Base-by-base conservation (phyloP, 2,329 filamentous ascomycete species). In the Pestalotiopsis sp. region DNA sequence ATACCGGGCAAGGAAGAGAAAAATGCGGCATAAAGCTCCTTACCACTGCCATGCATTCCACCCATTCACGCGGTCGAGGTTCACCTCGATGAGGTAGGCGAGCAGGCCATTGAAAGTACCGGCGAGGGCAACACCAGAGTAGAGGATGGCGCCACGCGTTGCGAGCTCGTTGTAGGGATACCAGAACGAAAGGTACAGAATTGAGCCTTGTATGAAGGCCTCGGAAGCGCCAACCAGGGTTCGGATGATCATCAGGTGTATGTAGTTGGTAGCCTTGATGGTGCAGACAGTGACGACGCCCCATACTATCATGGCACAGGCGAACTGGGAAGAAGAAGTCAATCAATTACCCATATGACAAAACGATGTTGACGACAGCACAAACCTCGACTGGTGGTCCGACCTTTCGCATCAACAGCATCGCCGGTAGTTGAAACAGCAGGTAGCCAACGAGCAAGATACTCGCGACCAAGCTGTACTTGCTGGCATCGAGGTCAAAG, bases 101-200 rank as follows among this genome's bases (percentile, higher is more conserved):
- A 75, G 73, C 4, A 75, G 69, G 3, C 74, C 74, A 69, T 75
- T 75, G 70, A 74, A 75, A 3, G 74, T 72, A 0, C 73, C 74
- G 4, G 74, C 73, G 1, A 75, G 67, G 3, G 74, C 73, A 4
- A 71, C 71, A 63, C 68, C 73, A 11, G 70, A 72, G 36, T 71
- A 70, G 4, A 75, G 66, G 58, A 75, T 66, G 14, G 74, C 74
- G 23, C 74, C 74, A 14, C 74, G 71, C 5, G 73, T 74, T 5
- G 74, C 74, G 5, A 72, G 70, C 49, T 75, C 74, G 5, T 57
- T 65, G 70, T 75, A 75, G 23, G 72, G 69, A 64, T 75, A 75
- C 74, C 74, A 75, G 66, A 75, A 75, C 4, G 74, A 75, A n/a
- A 75, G 70, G 45, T 75, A 75, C 63, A 75, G 71, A 27, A 73